Evolutionary conservation across 2,329 filamentous ascomycete species (phyloP).

Genomic region (Aspergillus sp.): DNA sequence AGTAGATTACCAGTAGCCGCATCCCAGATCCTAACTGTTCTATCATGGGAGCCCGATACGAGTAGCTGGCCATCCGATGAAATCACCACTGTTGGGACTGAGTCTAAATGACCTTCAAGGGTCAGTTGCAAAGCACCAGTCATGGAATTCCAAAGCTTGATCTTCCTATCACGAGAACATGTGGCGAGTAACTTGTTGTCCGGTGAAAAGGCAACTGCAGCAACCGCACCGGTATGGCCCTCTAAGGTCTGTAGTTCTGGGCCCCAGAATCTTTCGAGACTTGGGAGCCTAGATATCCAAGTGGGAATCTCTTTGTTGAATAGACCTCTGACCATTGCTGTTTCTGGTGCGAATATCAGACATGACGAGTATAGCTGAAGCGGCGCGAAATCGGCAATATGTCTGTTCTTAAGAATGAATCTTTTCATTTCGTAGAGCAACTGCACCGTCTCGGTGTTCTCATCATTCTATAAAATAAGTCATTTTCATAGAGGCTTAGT

Average conservation of each 20-base stretch:
- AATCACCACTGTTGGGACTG: background rate
- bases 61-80: background rate
- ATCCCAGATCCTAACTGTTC: background rate
- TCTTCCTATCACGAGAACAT: background rate
- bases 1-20: background rate
- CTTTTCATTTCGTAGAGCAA: constrained; percentile 32
- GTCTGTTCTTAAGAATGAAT: constrained; percentile 29
- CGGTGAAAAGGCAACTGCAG: background rate
- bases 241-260: constrained; percentile 15
- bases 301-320: constrained; percentile 20
- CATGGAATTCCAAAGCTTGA: background rate
- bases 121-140: background rate
- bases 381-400: constrained; percentile 30
- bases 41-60: background rate
- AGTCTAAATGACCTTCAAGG: background rate
- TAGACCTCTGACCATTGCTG: constrained; percentile 23
- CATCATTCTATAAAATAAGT: constrained; percentile 1
- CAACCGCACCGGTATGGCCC: constrained; percentile 2
- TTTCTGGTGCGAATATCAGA: constrained; percentile 30
- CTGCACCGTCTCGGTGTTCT: constrained; percentile 5
- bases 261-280: constrained; percentile 9
- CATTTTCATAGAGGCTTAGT: background rate
- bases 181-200: background rate
- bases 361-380: constrained; percentile 39
- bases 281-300: constrained; percentile 14